Conservation (phyloP, 345 rosid genomes). For the Citrus unshiu region DNA sequence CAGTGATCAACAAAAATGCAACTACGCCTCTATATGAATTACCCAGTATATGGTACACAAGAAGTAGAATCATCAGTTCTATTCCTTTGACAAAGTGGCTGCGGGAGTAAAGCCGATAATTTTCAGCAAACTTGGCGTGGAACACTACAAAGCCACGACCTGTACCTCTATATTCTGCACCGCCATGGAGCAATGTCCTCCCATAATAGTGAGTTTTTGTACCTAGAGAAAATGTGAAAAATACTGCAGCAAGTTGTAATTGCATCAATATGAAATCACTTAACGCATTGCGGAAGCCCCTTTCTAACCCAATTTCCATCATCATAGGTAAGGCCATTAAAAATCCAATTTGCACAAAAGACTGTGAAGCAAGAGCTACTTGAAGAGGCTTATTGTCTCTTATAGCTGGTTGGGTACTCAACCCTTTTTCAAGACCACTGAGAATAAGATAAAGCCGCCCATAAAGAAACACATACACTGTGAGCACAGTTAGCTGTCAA, state of each 20-base stretch:
- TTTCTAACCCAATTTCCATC: conserved; percentile 78
- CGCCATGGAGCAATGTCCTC: conserved; percentile 76
- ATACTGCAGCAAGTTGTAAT: conserved; percentile 57
- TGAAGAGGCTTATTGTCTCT: conserved; percentile 51
- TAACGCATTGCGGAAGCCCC: conserved; percentile 60
- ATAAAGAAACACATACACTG: conserved; percentile 55
- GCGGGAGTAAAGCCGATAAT: conserved; percentile 60
- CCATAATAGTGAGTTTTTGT: conserved; percentile 67
- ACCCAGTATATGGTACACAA: conserved; percentile 54
- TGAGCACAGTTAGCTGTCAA: conserved; percentile 53
- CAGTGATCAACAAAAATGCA: conserved; percentile 48
- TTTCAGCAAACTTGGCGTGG: conserved; percentile 86
- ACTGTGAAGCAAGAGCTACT: conserved; percentile 67
- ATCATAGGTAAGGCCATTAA: conserved; percentile 64
- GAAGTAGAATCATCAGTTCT: conserved; percentile 57
- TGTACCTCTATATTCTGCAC: conserved; percentile 80
- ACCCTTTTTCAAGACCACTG: conserved; percentile 54
- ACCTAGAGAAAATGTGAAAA: conserved; percentile 72
- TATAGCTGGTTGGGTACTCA: conserved; percentile 34
- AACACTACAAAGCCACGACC: conserved; percentile 91
- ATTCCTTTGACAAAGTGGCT: conserved; percentile 70
- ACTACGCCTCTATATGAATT: conserved; percentile 36
- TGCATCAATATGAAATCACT: conserved; percentile 67
- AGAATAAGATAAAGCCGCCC: conserved; percentile 60
- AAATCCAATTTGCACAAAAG: conserved; percentile 66